These are phyloP conservation scores for Trichophyton rubrum DNA, from an alignment of 2,329 filamentous ascomycete species.

Conservation along the genomic window DNA sequence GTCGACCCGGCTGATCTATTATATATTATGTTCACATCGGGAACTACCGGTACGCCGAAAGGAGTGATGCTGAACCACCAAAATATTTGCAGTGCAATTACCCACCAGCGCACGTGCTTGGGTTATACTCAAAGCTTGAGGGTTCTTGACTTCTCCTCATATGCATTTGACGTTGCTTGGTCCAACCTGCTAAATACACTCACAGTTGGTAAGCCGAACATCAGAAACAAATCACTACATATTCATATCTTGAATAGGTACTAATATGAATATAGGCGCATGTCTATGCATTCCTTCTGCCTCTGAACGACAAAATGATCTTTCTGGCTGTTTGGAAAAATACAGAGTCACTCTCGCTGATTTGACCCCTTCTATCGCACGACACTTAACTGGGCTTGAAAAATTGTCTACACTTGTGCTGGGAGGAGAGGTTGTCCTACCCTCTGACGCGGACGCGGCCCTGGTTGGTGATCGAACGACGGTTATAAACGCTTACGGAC, in stretches of 20 bases:
- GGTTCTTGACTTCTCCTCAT: conserved; percentile 41
- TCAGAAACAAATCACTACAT: not conserved
- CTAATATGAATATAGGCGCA: conserved; percentile 34
- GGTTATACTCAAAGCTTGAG: conserved; percentile 39
- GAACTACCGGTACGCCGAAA: conserved; percentile 43
- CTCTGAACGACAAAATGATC: conserved; percentile 37
- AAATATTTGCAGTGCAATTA: conserved; percentile 45
- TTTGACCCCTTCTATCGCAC: conserved; percentile 48
- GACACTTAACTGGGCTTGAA: conserved; percentile 33
- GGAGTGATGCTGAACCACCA: conserved; percentile 51
- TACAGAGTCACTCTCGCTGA: conserved; percentile 44
- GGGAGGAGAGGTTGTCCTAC: conserved; percentile 35
- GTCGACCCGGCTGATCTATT: conserved; percentile 20
- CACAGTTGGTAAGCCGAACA: conserved; percentile 28
- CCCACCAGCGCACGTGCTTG: conserved; percentile 41
- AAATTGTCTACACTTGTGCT: conserved; percentile 28
- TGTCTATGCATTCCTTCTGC: conserved; percentile 48
- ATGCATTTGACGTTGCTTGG: conserved; percentile 24
- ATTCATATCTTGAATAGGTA: not conserved
- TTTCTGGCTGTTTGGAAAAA: conserved; percentile 37
- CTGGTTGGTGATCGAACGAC: conserved; percentile 31
- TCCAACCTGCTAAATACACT: conserved; percentile 31
- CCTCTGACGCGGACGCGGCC: conserved; percentile 24
- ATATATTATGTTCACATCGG: conserved; percentile 50
- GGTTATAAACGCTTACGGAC: conserved; percentile 35